phyloP scores from a whole-genome alignment of 2,329 filamentous ascomycete species.

The Macrophomina pseudophaseolina region DNA sequence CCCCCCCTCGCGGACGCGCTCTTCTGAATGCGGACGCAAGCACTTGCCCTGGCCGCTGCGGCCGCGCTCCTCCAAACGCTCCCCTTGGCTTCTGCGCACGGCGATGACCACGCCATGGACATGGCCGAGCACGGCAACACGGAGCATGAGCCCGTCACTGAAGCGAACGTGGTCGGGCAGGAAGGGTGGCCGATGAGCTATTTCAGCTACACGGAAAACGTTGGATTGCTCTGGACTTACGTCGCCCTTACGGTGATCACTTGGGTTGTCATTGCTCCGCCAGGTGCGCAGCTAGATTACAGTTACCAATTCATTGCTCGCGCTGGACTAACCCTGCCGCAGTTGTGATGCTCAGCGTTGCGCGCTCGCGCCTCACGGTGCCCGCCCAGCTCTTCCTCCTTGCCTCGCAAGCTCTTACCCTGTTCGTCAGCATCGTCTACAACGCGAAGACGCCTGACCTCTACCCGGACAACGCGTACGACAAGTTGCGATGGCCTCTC shows the following conservation, averaged over 20 bases:
- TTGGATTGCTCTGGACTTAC: constrained; percentile 68
- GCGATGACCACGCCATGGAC: constrained; percentile 40
- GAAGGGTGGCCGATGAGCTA: constrained; percentile 56
- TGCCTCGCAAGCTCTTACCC: constrained; percentile 46
- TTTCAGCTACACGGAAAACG: constrained; percentile 62
- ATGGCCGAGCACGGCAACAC: constrained; percentile 20
- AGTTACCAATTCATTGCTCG: constrained; percentile 27
- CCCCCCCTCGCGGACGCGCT: no score
- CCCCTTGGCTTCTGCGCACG: constrained; percentile 49
- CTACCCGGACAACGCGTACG: constrained; percentile 86
- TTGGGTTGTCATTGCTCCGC: constrained; percentile 75
- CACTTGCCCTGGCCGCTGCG: constrained; percentile 37
- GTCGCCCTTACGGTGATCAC: constrained; percentile 71
- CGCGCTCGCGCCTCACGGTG: constrained; percentile 75
- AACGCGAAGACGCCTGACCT: constrained; percentile 82
- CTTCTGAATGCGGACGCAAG: constrained; percentile 25
- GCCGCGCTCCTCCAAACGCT: constrained; percentile 43
- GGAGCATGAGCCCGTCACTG: constrained; percentile 27
- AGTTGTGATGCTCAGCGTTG: constrained; percentile 88
- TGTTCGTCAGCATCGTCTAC: constrained; percentile 60
- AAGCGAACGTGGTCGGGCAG: constrained; percentile 27
- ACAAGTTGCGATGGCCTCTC: constrained; percentile 84
- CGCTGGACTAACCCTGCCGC: constrained; percentile 33
- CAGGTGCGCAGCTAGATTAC: constrained; percentile 60
- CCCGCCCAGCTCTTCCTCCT: constrained; percentile 66